phyloP scores from a whole-genome alignment of 495 filamentous ascomycete genomes.

The Chaetomium fimeti region DNA sequence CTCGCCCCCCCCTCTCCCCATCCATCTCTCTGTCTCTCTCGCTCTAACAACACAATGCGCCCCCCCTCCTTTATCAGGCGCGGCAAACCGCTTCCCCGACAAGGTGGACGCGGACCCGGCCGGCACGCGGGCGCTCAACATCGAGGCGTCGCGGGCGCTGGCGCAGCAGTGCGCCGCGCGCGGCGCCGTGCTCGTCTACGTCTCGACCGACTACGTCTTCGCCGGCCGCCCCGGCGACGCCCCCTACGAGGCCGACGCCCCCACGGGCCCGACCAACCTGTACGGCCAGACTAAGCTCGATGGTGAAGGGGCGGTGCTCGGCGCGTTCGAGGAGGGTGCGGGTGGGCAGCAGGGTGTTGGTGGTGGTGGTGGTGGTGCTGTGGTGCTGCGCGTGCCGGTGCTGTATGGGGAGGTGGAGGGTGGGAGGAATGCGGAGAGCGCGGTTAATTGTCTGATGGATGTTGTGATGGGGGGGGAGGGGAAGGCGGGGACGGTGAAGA shows the following conservation, averaged over 20 bases:
- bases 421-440: conserved; percentile 64
- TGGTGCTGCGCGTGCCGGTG: conserved; percentile 83
- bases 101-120: conserved; percentile 76
- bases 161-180: conserved; percentile 63
- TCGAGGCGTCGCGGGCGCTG: conserved; percentile 64
- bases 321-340: conserved; percentile 53
- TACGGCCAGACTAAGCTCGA: conserved; percentile 89
- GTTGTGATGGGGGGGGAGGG: conserved; percentile 71
- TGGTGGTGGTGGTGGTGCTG: conserved; percentile 3
- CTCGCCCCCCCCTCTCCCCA: not conserved
- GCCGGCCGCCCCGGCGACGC: conserved; percentile 77
- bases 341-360: conserved; percentile 37
- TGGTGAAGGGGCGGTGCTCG: conserved; percentile 72
- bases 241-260: conserved; percentile 68
- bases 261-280: conserved; percentile 71
- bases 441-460: conserved; percentile 78
- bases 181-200: conserved; percentile 77
- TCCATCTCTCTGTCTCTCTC: not conserved
- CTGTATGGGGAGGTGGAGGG: conserved; percentile 71
- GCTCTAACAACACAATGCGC: not conserved
- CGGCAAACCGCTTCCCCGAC: conserved; percentile 89
- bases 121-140: conserved; percentile 71
- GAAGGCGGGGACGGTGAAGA: conserved; percentile 59
- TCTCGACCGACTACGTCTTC: conserved; percentile 96
- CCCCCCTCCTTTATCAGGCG: conserved; percentile 41